Conservation (phyloP, 73 alveolate genomes). For the Symbiodinium natans region DNA sequence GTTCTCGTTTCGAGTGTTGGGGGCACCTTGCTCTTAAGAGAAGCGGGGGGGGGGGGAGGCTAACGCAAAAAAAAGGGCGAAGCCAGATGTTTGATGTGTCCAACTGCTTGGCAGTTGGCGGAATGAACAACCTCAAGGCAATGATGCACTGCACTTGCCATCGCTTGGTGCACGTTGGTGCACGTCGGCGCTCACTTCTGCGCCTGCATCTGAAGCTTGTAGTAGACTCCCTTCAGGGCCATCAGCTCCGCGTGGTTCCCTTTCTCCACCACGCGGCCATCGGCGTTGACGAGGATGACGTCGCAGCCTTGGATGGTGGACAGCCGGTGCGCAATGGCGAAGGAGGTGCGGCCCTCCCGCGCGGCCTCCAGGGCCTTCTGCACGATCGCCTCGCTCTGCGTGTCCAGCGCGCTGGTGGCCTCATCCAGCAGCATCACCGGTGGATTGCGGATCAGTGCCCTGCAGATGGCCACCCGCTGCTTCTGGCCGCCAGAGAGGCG, state of each 20-base stretch:
- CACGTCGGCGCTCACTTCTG: background rate
- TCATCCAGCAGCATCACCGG: constrained; percentile 73
- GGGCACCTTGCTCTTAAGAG: background rate
- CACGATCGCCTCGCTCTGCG: constrained; percentile 87
- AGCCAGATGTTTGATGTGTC: background rate
- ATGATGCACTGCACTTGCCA: too few species aligned
- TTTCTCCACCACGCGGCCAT: constrained; percentile 60
- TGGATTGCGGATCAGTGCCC: constrained; percentile 80
- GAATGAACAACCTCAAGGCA: too few species aligned
- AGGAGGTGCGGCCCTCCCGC: constrained; percentile 80
- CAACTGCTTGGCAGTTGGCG: background rate
- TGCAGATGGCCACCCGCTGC: constrained; percentile 94
- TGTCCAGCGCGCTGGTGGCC: constrained; percentile 93
- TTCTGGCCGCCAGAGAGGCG: constrained; percentile 79
- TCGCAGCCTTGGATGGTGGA: constrained; percentile 88
- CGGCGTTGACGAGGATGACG: constrained; percentile 67
- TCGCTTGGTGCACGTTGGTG: too few species aligned
- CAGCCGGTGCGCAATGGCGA: constrained; percentile 89
- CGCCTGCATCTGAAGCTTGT: constrained; percentile 56
- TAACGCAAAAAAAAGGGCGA: background rate
- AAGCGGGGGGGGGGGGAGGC: background rate
- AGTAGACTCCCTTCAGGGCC: constrained; percentile 46
- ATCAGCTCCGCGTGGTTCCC: constrained; percentile 69
- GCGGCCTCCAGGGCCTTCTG: constrained; percentile 91
- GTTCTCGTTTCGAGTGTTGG: too few species aligned